phyloP scores from a whole-genome alignment of 2,329 filamentous ascomycete genomes.

The Diaporthe destruens region DNA sequence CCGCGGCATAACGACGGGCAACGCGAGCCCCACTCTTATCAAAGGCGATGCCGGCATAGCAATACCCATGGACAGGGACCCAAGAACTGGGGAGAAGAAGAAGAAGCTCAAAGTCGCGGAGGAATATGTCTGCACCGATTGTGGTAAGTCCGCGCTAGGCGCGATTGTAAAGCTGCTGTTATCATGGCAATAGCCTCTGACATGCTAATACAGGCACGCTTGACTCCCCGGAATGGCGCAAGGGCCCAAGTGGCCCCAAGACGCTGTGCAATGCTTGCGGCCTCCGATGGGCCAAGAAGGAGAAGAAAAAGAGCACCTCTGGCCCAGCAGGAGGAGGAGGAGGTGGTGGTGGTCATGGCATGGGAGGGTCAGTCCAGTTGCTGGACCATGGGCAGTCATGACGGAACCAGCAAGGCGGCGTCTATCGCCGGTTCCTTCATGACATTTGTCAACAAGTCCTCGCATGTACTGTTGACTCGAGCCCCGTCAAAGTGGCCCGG shows the following conservation, averaged over 20 bases:
- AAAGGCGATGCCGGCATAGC: constrained; percentile 89
- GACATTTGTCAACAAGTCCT: neutral
- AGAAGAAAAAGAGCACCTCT: constrained; percentile 72
- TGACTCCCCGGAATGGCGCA: constrained; percentile 96
- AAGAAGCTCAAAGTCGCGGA: constrained; percentile 86
- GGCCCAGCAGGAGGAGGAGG: constrained; percentile 22
- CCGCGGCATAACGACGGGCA: constrained; percentile 87
- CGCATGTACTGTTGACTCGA: neutral
- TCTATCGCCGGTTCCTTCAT: neutral
- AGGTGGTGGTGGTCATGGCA: constrained; percentile 15
- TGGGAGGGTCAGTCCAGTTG: constrained; percentile 28
- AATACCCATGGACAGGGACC: constrained; percentile 83
- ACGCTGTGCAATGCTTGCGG: constrained; percentile 97
- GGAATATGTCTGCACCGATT: constrained; percentile 96
- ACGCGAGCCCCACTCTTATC: constrained; percentile 83
- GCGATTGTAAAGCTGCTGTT: neutral
- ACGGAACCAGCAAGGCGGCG: constrained; percentile 1
- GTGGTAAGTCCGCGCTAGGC: constrained; percentile 68
- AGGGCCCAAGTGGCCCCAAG: constrained; percentile 92
- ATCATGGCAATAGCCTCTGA: constrained; percentile 2
- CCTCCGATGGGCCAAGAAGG: constrained; percentile 80
- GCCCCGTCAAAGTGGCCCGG: neutral
- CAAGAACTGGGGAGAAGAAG: constrained; percentile 81
- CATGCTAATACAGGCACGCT: constrained; percentile 70
- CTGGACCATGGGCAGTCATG: constrained; percentile 37